Evolutionary conservation across 2,329 filamentous ascomycete species (phyloP), one percentile per base, ranked within the genome.

Genomic region (Paecilomyces sp.): DNA sequence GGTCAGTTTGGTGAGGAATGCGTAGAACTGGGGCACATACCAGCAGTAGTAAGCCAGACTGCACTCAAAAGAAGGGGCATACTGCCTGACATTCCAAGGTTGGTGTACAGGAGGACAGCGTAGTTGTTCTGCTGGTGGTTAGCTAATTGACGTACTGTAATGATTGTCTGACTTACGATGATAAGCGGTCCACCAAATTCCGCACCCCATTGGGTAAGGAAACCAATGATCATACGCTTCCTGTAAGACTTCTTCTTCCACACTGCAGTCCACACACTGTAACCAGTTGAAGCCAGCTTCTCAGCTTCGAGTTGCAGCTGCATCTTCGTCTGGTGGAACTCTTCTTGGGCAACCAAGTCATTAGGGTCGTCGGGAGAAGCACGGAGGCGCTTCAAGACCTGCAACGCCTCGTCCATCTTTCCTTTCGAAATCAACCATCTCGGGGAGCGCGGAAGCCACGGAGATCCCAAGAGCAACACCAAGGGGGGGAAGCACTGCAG

Each of bases 161-260:
- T 15, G 4, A 6, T 52, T 55, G 22, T 51, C 41, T n/a, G 51
- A 74, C 78, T 67, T 59, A 80, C 79, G 58, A 82, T 82, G 15
- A 83, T 79, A 0, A 83, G 70, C 11, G 79, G 79, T 0, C 80
- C 80, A n/a, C 75, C 79, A 64, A 82, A 82, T 57, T 82, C 79
- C 1, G 80, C 79, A 24, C 80, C 80, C 79, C 79, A 83, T 63
- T 82, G 80, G 0, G 79, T 82, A 36, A 82, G 67, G 61, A 82
- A 83, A 0, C 79, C 80, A 51, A 83, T 80, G 1, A 76, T 71
- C 78, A 83, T 80, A 0, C 81, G 71, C 70, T 80, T 82, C 18
- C 80, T 71, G 61, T 81, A 81, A 8, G 78, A 79, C 60, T 73
- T 75, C 65, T 79, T 81, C 64, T 74, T 76, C 24, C 79, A n/a